These are phyloP conservation scores for Vitis hybrid DNA, from an alignment of 177 flowering plant species.

Conservation along the genomic window DNA sequence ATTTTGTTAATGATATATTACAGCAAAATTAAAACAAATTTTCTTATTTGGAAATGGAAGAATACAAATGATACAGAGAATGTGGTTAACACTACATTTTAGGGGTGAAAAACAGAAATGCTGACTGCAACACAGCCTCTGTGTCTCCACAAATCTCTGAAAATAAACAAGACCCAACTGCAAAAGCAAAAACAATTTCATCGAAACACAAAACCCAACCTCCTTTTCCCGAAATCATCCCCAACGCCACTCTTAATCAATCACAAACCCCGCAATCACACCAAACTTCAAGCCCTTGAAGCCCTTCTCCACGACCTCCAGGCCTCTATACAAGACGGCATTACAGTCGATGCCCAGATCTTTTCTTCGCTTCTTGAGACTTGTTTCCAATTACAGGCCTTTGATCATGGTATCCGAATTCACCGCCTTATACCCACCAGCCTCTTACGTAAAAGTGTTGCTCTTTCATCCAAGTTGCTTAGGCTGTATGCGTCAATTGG, in stretches of 20 bases:
- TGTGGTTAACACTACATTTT: no score
- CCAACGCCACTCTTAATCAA: slow-evolving; percentile 63
- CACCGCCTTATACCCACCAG: slow-evolving; percentile 64
- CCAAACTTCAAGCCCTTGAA: slow-evolving; percentile 67
- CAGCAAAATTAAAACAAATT: no score
- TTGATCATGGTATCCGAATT: slow-evolving; percentile 51
- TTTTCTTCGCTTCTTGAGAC: slow-evolving; percentile 78
- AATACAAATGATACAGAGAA: no score
- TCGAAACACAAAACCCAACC: slow-evolving; percentile 6
- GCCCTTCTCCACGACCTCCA: slow-evolving; percentile 55
- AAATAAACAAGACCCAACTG: slow-evolving; percentile 15
- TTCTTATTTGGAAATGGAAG: no score
- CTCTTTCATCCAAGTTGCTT: slow-evolving; percentile 67
- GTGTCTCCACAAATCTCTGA: slow-evolving; percentile 11
- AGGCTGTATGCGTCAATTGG: slow-evolving; percentile 67
- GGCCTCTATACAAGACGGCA: slow-evolving; percentile 43
- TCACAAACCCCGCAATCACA: slow-evolving; percentile 31
- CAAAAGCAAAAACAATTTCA: slow-evolving; percentile 20
- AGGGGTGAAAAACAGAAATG: neutral
- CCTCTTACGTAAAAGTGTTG: slow-evolving; percentile 49
- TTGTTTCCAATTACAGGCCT: slow-evolving; percentile 54
- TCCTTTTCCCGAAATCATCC: slow-evolving; percentile 37
- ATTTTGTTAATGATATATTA: no score
- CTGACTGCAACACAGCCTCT: slow-evolving; percentile 1
- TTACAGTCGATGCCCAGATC: slow-evolving; percentile 47